Base-by-base conservation (phyloP, 805 yeast genomes). In the Myxozyma monticola region DNA sequence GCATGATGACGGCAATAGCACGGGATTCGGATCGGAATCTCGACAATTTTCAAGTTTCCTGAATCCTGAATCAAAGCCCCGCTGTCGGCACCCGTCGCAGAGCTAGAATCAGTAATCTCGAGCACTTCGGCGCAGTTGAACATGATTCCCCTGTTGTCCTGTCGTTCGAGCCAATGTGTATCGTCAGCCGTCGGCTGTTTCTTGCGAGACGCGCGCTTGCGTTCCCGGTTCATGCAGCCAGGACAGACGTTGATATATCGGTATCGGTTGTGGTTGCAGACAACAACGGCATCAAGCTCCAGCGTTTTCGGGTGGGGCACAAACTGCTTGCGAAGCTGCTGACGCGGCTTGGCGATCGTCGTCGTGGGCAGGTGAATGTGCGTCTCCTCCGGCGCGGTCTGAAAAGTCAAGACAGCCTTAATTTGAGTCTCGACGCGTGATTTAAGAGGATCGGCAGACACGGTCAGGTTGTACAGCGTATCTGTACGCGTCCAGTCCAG, bases 361-460 rank as follows among this genome's bases (percentile, higher is more conserved):
- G 89, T 95, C 48, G 88, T 78, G 5, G 98, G 96, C 40, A 93
- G 70, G 65, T 88, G 93, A 29, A 93, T 69, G 43, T 87, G 69
- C 43, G 76, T 74, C 60, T 88, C 85, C 4, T 79, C 76, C 0
- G 96, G 95, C 0, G 91, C 80, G 0, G 96, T 96, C 26, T 81
- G 76, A 37, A 91, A 71, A 7, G 76, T 66, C 18, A 91, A 69
- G 37, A 76, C 76, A 37, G 95, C 71, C 66, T 88, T 90, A 65
- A 93, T 88, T 70, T 93, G 99, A 14, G 97, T 91, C 69, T 91
- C 99, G 5, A 91, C 99, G 58, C 99, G 79, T 10, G 96, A 88
- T 59, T 81, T 82, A 4, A 78, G 70, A 1, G 97, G 97, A 38
- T 91, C 72, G 44, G 82, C 84, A 6, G 74, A 67, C 1, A 91